phyloP scores from a whole-genome alignment of 148 eudicot genomes.

The Chenopodium quinoa region DNA sequence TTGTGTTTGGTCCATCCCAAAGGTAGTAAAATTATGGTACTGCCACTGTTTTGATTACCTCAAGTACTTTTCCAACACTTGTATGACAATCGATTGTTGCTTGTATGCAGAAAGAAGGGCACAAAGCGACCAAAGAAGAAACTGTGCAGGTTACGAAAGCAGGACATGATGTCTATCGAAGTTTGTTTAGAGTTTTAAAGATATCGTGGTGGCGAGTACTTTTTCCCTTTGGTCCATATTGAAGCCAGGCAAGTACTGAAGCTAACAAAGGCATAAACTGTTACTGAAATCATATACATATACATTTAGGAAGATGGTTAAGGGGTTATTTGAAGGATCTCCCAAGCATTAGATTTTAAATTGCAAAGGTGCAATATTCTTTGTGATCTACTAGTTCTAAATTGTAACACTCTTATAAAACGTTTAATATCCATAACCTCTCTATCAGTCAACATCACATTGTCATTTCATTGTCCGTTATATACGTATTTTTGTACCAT shows the following conservation, averaged over 20 bases:
- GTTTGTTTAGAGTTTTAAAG: slow-evolving; percentile 38
- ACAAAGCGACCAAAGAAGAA: slow-evolving; percentile 19
- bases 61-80: neutral
- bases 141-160: slow-evolving; percentile 28
- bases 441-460: too few species aligned
- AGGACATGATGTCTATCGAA: slow-evolving; percentile 31
- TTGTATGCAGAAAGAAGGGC: slow-evolving; percentile 36
- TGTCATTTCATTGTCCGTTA: too few species aligned
- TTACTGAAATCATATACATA: too few species aligned
- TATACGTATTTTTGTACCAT: too few species aligned
- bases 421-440: too few species aligned
- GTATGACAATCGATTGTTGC: neutral
- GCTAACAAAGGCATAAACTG: neutral
- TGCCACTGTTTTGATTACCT: neutral
- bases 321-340: too few species aligned
- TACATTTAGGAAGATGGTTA: neutral
- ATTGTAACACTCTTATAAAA: too few species aligned
- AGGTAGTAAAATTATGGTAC: neutral
- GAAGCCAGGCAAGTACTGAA: neutral
- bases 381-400: too few species aligned
- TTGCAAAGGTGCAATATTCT: too few species aligned
- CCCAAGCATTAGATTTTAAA: too few species aligned
- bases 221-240: slow-evolving; percentile 23
- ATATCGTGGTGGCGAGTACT: slow-evolving; percentile 47
- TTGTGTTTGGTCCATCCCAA: neutral